Percentiles rank a stretch among this genome's conserved stretches.
Evolutionary conservation across 495 filamentous ascomycete species (phyloP).

Genomic region (Neurospora discreta): DNA sequence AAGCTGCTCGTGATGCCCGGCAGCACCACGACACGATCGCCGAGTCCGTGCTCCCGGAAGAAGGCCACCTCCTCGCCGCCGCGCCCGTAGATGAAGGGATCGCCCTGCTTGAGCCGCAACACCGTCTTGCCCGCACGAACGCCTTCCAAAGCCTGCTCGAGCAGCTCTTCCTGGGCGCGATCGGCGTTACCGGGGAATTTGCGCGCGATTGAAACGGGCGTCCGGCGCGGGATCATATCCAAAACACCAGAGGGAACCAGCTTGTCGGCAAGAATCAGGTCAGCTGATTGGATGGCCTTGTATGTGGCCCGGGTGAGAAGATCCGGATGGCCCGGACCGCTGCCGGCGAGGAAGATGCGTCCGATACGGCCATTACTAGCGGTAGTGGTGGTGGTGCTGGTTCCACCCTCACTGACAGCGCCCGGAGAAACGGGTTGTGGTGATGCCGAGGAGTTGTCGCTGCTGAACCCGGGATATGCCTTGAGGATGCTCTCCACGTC

Average conservation of each 20-base stretch:
- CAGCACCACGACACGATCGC: slow-evolving; percentile 46
- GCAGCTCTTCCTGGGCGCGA: slow-evolving; percentile 79
- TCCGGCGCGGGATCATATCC: slow-evolving; percentile 80
- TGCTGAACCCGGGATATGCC: slow-evolving; percentile 40
- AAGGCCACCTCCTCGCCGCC: slow-evolving; percentile 89
- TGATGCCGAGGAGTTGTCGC: neutral
- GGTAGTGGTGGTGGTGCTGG: neutral
- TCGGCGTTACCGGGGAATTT: slow-evolving; percentile 98
- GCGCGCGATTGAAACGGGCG: slow-evolving; percentile 81
- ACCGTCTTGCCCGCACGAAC: slow-evolving; percentile 66
- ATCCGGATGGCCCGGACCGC: slow-evolving; percentile 88
- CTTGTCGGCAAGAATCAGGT: slow-evolving; percentile 90
- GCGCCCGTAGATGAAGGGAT: slow-evolving; percentile 91
- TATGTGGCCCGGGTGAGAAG: slow-evolving; percentile 82
- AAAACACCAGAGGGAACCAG: slow-evolving; percentile 83
- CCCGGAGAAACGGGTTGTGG: neutral
- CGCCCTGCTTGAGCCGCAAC: slow-evolving; percentile 86
- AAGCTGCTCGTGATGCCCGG: slow-evolving; percentile 87
- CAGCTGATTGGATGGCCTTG: slow-evolving; percentile 71
- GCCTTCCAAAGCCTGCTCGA: slow-evolving; percentile 64
- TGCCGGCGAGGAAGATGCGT: slow-evolving; percentile 78
- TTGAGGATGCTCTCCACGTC: slow-evolving; percentile 65
- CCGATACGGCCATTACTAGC: slow-evolving; percentile 26
- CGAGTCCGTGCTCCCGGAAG: slow-evolving; percentile 61
- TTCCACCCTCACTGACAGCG: neutral